phyloP scores from a whole-genome alignment of 768 basidiomycete species.

The Hydnum rufescens region DNA sequence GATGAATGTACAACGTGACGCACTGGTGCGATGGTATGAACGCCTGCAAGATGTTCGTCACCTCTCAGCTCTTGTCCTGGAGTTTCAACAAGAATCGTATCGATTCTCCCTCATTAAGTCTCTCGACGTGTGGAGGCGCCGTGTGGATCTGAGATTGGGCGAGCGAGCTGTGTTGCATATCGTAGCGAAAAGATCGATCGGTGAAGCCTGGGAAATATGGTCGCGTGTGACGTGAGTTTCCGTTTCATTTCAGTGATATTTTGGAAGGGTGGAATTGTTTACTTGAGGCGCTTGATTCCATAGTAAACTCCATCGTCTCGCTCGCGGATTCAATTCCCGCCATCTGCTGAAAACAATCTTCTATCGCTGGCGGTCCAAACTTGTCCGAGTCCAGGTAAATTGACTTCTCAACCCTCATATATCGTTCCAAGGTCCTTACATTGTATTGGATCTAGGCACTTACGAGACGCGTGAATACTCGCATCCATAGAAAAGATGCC shows the following conservation, averaged over 20 bases:
- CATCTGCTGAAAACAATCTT: conserved; percentile 28
- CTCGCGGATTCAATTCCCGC: conserved; percentile 21
- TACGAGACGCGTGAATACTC: conserved; percentile 36
- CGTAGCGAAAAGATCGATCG: neutral
- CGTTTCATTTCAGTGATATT: too few species aligned
- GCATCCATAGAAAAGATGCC: conserved; percentile 35
- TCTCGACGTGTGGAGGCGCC: neutral
- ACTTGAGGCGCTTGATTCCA: neutral
- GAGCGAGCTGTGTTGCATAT: neutral
- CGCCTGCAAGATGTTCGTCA: neutral
- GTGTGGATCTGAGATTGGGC: neutral
- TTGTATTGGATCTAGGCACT: conserved; percentile 23
- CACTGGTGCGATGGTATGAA: conserved; percentile 17
- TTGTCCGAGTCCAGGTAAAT: conserved; percentile 29
- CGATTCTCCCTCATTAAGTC: too few species aligned
- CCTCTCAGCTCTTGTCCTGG: neutral
- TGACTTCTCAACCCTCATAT: neutral
- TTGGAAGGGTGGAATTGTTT: neutral
- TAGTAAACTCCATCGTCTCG: neutral
- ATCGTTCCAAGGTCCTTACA: neutral
- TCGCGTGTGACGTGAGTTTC: neutral
- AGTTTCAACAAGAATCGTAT: neutral
- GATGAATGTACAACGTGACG: conserved; percentile 12
- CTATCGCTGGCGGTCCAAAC: conserved; percentile 32
- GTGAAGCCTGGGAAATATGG: neutral